These are phyloP conservation scores for Chalciporus piperatus DNA, from an alignment of 768 basidiomycete genomes.

Conservation along the genomic window DNA sequence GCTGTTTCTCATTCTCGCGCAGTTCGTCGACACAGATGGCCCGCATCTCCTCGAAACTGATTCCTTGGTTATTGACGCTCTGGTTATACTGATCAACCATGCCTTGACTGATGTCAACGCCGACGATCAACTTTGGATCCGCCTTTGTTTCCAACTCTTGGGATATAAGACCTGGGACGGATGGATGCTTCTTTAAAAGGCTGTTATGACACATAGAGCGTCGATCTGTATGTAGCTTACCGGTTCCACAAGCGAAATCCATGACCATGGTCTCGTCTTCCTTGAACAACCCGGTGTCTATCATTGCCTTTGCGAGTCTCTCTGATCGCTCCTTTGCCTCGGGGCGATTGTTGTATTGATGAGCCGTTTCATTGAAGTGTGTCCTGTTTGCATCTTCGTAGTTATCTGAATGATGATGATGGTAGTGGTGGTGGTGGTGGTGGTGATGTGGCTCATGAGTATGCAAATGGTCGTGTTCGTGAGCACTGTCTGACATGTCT, in stretches of 20 bases:
- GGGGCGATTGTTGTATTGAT: conserved; percentile 24
- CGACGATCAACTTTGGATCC: conserved; percentile 60
- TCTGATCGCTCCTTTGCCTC: conserved; percentile 19
- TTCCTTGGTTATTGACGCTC: conserved; percentile 56
- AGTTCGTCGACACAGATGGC: conserved; percentile 51
- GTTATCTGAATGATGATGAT: neutral
- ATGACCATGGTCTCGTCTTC: conserved; percentile 55
- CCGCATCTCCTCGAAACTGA: conserved; percentile 62
- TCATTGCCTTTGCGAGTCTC: conserved; percentile 27
- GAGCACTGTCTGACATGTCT: no score
- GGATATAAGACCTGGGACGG: conserved; percentile 54
- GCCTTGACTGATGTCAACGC: conserved; percentile 72
- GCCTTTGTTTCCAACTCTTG: conserved; percentile 52
- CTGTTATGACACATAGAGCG: no score
- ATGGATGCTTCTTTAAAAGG: neutral
- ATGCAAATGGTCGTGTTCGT: neutral
- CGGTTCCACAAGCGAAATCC: conserved; percentile 77
- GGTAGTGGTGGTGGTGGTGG: neutral
- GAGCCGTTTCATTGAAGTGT: conserved; percentile 26
- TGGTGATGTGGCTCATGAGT: neutral
- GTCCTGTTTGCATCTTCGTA: conserved; percentile 25
- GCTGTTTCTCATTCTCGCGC: conserved; percentile 44
- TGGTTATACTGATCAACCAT: conserved; percentile 68
- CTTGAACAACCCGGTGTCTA: conserved; percentile 45
- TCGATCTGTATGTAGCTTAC: conserved; percentile 30